These are phyloP conservation scores for Arthonia radiata DNA, from an alignment of 495 filamentous ascomycete genomes.

Conservation along the genomic window DNA sequence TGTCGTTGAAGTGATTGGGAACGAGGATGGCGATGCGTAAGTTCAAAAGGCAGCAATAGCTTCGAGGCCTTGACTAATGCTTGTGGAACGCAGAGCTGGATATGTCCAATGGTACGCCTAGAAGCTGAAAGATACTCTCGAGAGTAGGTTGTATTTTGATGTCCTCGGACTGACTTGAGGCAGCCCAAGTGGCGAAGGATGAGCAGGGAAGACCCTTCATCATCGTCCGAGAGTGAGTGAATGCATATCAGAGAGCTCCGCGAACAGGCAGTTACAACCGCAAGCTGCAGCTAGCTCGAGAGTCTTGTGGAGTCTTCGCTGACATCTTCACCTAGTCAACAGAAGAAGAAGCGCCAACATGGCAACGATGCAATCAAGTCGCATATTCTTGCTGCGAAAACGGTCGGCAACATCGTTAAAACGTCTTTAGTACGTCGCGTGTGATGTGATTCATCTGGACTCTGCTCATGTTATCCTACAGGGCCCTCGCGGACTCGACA, in stretches of 20 bases:
- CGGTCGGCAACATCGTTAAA: slow-evolving; percentile 91
- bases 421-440: slow-evolving; percentile 42
- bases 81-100: slow-evolving; percentile 31
- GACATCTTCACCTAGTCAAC: slow-evolving; percentile 36
- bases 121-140: not conserved
- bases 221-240: slow-evolving; percentile 64
- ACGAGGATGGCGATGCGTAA: slow-evolving; percentile 46
- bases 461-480: slow-evolving; percentile 13
- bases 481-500: slow-evolving; percentile 91
- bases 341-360: slow-evolving; percentile 91
- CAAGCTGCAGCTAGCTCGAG: not conserved
- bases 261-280: slow-evolving; percentile 1
- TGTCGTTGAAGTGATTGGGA: too few species aligned
- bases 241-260: not conserved
- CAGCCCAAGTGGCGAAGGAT: slow-evolving; percentile 62
- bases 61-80: slow-evolving; percentile 1
- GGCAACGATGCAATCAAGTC: slow-evolving; percentile 93
- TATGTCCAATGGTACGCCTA: slow-evolving; percentile 40
- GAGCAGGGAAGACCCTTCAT: slow-evolving; percentile 95
- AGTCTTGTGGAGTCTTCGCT: not conserved
- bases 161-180: slow-evolving; percentile 6
- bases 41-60: slow-evolving; percentile 6
- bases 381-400: slow-evolving; percentile 88
- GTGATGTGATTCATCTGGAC: slow-evolving; percentile 4
- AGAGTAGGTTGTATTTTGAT: slow-evolving; percentile 2